phyloP scores from a whole-genome alignment of 1,139 yeast genomes.

The Taphrina deformans region DNA sequence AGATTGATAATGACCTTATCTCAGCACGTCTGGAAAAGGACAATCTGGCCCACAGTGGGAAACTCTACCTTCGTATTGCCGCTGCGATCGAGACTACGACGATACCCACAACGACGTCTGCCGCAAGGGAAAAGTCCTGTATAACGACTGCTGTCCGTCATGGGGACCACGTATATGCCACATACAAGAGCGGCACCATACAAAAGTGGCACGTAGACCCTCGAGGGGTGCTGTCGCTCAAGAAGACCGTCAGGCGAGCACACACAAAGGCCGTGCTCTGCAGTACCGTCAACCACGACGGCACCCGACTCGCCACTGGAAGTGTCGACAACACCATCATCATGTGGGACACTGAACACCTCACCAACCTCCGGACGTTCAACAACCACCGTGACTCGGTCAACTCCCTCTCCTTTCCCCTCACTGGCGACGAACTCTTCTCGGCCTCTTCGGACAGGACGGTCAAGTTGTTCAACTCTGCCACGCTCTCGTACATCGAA shows the following conservation, averaged over 20 bases:
- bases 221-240: conserved; percentile 56
- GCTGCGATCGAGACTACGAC: background rate
- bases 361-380: conserved; percentile 71
- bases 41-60: conserved; percentile 50
- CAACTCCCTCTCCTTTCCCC: conserved; percentile 64
- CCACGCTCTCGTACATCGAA: conserved; percentile 85
- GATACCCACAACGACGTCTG: conserved; percentile 43
- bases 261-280: conserved; percentile 75
- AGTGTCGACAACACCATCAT: conserved; percentile 77
- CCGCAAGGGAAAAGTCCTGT: conserved; percentile 49
- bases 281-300: conserved; percentile 84
- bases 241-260: conserved; percentile 49
- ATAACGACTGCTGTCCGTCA: conserved; percentile 48
- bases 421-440: conserved; percentile 78
- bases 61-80: conserved; percentile 29
- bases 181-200: conserved; percentile 76
- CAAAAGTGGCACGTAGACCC: conserved; percentile 60
- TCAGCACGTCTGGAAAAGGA: conserved; percentile 79
- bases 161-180: conserved; percentile 67
- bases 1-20: conserved; percentile 81
- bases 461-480: conserved; percentile 80
- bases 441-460: conserved; percentile 93
- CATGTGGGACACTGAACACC: conserved; percentile 80
- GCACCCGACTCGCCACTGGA: conserved; percentile 84
- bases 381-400: conserved; percentile 72